These are phyloP conservation scores for Ascochyta lentis DNA, from an alignment of 2,329 filamentous ascomycete genomes.

Conservation along the genomic window DNA sequence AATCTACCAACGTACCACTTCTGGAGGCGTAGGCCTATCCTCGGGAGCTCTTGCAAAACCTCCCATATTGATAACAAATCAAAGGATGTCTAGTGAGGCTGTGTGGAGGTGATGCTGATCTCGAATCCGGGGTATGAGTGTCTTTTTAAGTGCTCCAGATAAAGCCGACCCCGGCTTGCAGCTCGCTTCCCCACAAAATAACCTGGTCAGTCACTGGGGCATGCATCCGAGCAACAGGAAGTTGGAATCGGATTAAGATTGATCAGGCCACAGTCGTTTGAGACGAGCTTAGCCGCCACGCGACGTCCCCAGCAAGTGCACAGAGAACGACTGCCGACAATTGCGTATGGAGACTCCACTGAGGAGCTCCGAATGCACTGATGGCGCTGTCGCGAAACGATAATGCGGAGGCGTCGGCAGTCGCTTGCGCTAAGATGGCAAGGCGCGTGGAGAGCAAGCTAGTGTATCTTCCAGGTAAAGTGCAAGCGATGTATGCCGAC, in stretches of 20 bases:
- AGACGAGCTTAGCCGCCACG: conserved; percentile 11
- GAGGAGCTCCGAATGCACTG: conserved; percentile 25
- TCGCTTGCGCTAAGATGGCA: conserved; percentile 17
- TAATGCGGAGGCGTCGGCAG: conserved; percentile 20
- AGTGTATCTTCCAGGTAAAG: conserved; percentile 3
- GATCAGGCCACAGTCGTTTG: conserved; percentile 16
- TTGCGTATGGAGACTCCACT: conserved; percentile 22
- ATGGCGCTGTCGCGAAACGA: conserved; percentile 18
- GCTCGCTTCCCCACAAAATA: conserved; percentile 29
- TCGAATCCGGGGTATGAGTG: conserved; percentile 31
- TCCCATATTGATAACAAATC: conserved; percentile 33
- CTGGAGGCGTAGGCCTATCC: conserved; percentile 62
- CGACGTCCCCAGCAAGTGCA: conserved; percentile 10
- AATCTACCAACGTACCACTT: conserved; percentile 50
- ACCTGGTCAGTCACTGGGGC: conserved; percentile 19
- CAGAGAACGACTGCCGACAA: neutral
- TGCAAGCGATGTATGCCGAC: conserved; percentile 14
- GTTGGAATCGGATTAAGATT: conserved; percentile 10
- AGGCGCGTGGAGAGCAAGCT: neutral
- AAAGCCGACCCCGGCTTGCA: conserved; percentile 16
- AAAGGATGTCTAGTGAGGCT: conserved; percentile 1
- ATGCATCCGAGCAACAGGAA: conserved; percentile 22
- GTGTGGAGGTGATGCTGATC: conserved; percentile 20
- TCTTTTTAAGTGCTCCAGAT: conserved; percentile 26
- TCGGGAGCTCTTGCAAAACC: conserved; percentile 58